Evolutionary conservation across 2,329 filamentous ascomycete genomes (phyloP).

Genomic region (Paracoccidioides brasiliensis): DNA sequence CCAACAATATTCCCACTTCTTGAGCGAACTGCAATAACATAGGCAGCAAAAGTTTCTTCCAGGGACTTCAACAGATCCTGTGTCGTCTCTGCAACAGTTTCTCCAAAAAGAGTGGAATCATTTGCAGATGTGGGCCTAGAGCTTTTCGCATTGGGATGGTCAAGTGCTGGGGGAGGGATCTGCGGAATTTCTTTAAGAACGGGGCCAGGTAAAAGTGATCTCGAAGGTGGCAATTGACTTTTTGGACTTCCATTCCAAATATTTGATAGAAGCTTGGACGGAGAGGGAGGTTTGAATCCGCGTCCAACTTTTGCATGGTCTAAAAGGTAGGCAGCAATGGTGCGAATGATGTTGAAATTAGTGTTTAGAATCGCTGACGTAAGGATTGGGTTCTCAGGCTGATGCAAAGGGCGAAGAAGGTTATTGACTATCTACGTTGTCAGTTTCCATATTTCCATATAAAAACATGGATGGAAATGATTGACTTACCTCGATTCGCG

Average conservation of each 20-base stretch:
- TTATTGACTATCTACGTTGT: constrained; percentile 46
- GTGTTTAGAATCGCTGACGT: constrained; percentile 58
- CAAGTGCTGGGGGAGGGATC: constrained; percentile 27
- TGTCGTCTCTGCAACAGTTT: constrained; percentile 37
- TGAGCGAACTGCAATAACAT: constrained; percentile 67
- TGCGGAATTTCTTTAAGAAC: constrained; percentile 33
- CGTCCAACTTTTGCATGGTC: constrained; percentile 46
- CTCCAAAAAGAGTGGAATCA: constrained; percentile 28
- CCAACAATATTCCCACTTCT: constrained; percentile 80
- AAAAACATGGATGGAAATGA: not conserved
- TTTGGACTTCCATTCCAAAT: constrained; percentile 48
- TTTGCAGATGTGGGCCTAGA: constrained; percentile 29
- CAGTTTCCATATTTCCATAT: not conserved
- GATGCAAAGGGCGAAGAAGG: constrained; percentile 57
- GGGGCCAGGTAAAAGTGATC: constrained; percentile 24
- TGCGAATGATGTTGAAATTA: constrained; percentile 63
- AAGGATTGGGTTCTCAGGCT: constrained; percentile 37
- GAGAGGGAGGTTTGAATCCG: constrained; percentile 66
- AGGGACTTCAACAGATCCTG: constrained; percentile 57
- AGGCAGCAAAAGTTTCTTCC: constrained; percentile 75
- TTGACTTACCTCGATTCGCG: constrained; percentile 56
- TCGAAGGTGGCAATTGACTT: constrained; percentile 21
- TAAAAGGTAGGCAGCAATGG: constrained; percentile 50
- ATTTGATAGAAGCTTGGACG: constrained; percentile 78
- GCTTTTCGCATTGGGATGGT: constrained; percentile 31